Base-by-base conservation (phyloP, 176 grass and related monocot species). In the Calamus simplicifolius region DNA sequence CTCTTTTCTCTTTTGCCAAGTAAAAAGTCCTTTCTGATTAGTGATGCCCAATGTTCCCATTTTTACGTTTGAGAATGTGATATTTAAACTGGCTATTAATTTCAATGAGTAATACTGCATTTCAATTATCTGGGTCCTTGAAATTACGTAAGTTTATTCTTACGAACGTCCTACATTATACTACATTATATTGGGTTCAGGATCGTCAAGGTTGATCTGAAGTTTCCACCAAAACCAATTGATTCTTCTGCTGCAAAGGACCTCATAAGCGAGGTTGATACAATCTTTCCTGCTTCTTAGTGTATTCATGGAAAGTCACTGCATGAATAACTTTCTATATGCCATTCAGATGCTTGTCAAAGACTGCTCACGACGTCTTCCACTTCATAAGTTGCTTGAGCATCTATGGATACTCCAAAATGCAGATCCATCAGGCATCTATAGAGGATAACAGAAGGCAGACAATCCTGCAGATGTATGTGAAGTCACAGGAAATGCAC, bases 191-290 rank as follows among this genome's bases (percentile, higher is more conserved):
- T 19, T 55, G 53, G 53, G 21, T 55, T 18, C 53, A 55, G 53
- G 53, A 55, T 55, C 5, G 21, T 19, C 6, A 55, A 55, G 4
- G 53, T 55, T 23, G 53, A 55, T 55, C 53, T 55, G 16, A 55
- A 23, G 53, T 55, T 55, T 19, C 53, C 53, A 21, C 53, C 53
- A 55, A 55, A 55, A 55, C 53, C 53, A 55, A 23, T 55, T 7
- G 17, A 25, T 21, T 55, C 53, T 8, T 8, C 53, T 55, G 17
- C 18, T 55, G 53, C 53, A 3, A 55, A 55, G 3, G 53, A 55
- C 2, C 53, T 55, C 4, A 55, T 55, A 23, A 23, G 53, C 10
- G 18, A 55, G 53, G 53, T 55, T 19, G 17, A 6, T 23, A 55
- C 4, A 8, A n/a, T 55, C 21, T 19, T 55, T 17, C 18, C 52